Conservation (phyloP, 192 early-diverging fungal species). For the Coemansia sp. region DNA sequence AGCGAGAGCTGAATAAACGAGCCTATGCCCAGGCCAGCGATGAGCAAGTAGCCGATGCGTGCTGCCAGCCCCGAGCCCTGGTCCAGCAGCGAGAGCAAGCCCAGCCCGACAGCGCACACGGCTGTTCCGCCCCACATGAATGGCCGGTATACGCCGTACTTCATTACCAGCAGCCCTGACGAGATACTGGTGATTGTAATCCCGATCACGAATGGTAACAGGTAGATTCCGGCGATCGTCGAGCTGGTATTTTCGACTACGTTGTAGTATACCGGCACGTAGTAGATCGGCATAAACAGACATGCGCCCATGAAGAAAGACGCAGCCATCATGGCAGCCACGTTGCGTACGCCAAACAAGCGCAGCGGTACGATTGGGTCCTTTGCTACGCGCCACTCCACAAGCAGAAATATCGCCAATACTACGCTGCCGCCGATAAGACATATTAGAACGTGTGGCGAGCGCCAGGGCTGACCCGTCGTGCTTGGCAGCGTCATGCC, state of each 20-base stretch:
- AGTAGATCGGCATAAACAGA: slow-evolving; percentile 66
- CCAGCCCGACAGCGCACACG: slow-evolving; percentile 64
- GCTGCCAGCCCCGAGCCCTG: slow-evolving; percentile 51
- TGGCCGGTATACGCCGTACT: slow-evolving; percentile 62
- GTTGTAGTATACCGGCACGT: slow-evolving; percentile 67
- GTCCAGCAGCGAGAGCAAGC: slow-evolving; percentile 62
- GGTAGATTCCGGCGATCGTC: slow-evolving; percentile 60
- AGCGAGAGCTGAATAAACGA: slow-evolving; percentile 72
- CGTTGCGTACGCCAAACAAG: slow-evolving; percentile 60
- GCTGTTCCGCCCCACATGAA: slow-evolving; percentile 73
- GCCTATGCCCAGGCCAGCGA: slow-evolving; percentile 78
- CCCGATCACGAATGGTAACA: slow-evolving; percentile 62
- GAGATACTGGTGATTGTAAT: slow-evolving; percentile 62
- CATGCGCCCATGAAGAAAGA: slow-evolving; percentile 63
- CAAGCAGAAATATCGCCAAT: slow-evolving; percentile 53
- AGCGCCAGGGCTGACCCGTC: slow-evolving; percentile 63
- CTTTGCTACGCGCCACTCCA: slow-evolving; percentile 58
- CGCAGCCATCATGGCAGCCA: slow-evolving; percentile 59
- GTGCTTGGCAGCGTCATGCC: slow-evolving; percentile 75
- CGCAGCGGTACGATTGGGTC: slow-evolving; percentile 69
- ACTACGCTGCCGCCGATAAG: slow-evolving; percentile 57
- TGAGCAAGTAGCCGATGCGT: slow-evolving; percentile 66
- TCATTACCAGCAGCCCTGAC: slow-evolving; percentile 67
- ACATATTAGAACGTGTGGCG: slow-evolving; percentile 61
- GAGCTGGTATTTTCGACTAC: slow-evolving; percentile 61